Evolutionary conservation across 176 grass and related monocot species (phyloP).

Genomic region (Raddia distichophylla): DNA sequence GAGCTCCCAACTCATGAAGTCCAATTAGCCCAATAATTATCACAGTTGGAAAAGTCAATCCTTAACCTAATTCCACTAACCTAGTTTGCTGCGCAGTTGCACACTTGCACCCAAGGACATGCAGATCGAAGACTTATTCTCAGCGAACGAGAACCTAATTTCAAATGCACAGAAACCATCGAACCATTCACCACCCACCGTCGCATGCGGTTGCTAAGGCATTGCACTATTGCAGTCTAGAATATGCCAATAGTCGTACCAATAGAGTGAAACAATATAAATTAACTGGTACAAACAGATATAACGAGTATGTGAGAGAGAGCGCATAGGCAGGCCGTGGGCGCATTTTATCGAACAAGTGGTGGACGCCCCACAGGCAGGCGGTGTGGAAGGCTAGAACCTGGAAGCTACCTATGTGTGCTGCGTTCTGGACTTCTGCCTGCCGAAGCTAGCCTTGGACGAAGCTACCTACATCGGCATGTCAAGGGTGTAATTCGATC

Average conservation of each 20-base stretch:
- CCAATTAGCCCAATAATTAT: background rate
- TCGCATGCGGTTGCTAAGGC: background rate
- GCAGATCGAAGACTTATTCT: background rate
- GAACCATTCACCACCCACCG: background rate
- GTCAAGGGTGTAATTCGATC: no score
- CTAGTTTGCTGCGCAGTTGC: background rate
- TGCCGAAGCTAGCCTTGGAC: background rate
- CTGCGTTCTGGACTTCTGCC: background rate
- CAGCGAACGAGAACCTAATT: background rate
- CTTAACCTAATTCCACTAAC: background rate
- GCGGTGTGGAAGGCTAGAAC: background rate
- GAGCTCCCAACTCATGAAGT: no score
- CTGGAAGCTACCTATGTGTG: background rate
- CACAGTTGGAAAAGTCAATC: no score
- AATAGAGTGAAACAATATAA: background rate
- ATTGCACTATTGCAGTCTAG: background rate
- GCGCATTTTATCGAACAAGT: slow-evolving; percentile 33
- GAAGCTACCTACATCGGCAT: no score
- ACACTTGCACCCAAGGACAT: background rate
- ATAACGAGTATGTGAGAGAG: no score
- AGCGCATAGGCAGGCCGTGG: background rate
- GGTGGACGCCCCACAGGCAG: background rate
- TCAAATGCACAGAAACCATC: background rate
- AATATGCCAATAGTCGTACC: background rate
- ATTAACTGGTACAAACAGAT: background rate